These are phyloP conservation scores for Fusarium chaquense DNA, from an alignment of 2,329 filamentous ascomycete genomes.

Conservation along the genomic window DNA sequence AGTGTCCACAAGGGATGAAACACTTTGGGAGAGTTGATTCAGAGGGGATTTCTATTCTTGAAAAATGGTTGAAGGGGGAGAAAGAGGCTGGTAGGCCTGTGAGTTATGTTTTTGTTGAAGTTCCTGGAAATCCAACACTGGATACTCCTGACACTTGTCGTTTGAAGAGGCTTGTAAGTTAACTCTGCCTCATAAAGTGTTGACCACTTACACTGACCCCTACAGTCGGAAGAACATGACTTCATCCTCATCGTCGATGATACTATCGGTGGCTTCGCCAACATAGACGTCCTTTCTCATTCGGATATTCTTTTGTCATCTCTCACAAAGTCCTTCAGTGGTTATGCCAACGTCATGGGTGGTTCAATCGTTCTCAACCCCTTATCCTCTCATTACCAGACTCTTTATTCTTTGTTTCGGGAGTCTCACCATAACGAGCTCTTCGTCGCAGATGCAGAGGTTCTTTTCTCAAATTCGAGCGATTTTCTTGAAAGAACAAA, in stretches of 20 bases:
- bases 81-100: constrained; percentile 55
- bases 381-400: constrained; percentile 55
- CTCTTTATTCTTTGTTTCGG: constrained; percentile 51
- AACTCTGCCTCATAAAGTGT: not conserved
- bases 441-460: constrained; percentile 60
- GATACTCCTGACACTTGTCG: constrained; percentile 51
- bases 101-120: constrained; percentile 63
- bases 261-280: constrained; percentile 61
- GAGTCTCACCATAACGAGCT: constrained; percentile 58
- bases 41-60: constrained; percentile 58
- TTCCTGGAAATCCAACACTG: constrained; percentile 54
- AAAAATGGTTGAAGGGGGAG: constrained; percentile 58
- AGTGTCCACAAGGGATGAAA: constrained; percentile 58
- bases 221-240: constrained; percentile 55
- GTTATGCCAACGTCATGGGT: constrained; percentile 66
- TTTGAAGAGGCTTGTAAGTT: constrained; percentile 56
- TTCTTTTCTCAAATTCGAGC: constrained; percentile 59
- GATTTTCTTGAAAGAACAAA: constrained; percentile 57
- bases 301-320: constrained; percentile 65
- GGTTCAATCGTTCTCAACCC: constrained; percentile 65
- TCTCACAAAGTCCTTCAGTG: constrained; percentile 70
- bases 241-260: constrained; percentile 63
- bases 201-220: not conserved
- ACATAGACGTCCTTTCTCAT: constrained; percentile 62
- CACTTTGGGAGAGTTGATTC: constrained; percentile 61